phyloP scores from a whole-genome alignment of 2,329 filamentous ascomycete genomes.

The Oidium heveae region DNA sequence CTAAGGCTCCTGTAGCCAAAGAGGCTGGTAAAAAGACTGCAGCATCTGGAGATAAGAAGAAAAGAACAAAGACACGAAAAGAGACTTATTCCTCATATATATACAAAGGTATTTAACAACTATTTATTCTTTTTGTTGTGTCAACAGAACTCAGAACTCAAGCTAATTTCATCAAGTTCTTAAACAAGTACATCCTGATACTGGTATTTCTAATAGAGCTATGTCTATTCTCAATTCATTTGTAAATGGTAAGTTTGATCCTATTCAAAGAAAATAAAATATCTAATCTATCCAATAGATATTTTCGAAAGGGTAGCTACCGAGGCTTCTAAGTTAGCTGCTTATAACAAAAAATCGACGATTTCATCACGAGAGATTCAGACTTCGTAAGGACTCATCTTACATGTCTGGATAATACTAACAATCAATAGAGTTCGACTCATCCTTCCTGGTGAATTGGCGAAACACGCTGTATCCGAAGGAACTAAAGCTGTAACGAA shows the following conservation, averaged over 20 bases:
- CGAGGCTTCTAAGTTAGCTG: constrained; percentile 94
- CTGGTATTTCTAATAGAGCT: constrained; percentile 98
- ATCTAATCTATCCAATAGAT: constrained; percentile 27
- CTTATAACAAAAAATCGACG: constrained; percentile 99
- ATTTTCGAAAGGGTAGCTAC: constrained; percentile 99
- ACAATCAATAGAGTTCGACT: constrained; percentile 42
- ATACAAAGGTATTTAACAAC: constrained; percentile 65
- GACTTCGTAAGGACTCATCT: constrained; percentile 43
- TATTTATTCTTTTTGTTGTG: constrained; percentile 6
- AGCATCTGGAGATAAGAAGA: constrained; percentile 95
- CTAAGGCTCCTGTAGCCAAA: constrained; percentile 57
- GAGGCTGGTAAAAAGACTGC: constrained; percentile 99
- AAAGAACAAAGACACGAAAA: constrained; percentile 99
- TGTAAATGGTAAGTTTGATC: constrained; percentile 56
- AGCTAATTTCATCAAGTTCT: constrained; percentile 36
- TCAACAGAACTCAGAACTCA: neutral
- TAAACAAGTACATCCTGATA: constrained; percentile 99
- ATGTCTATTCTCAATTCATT: constrained; percentile 99
- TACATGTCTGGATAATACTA: too few species aligned
- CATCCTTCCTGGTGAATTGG: constrained; percentile 93
- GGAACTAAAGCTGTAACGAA: constrained; percentile 99
- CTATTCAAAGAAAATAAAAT: neutral
- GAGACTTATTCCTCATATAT: constrained; percentile 99
- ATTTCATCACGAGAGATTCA: constrained; percentile 99
- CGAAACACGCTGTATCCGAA: constrained; percentile 98